Base-by-base conservation (phyloP, 202 grass and related monocot species). In the Zizania palustris region DNA sequence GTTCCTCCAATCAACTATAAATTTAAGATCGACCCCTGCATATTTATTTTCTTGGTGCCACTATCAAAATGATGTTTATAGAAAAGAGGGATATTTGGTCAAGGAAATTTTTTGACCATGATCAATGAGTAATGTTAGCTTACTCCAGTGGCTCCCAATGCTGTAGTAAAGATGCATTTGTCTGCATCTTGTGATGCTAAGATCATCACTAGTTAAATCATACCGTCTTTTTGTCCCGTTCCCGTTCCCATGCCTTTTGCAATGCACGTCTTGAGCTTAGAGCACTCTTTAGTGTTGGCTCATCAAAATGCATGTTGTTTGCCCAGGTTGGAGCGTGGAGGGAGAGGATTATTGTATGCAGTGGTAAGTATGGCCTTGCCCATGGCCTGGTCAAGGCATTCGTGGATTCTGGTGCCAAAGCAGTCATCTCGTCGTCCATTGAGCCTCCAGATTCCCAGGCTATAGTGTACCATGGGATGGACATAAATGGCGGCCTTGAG, bases 291-390 rank as follows among this genome's bases (percentile, higher is more conserved):
- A 62, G 36, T 46, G 21, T 39, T 71, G 62, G 67, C 39, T 69
- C 21, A 57, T 71, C 53, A 63, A 63, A 16, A 74, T 77, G 56
- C 71, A 54, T 90, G 65, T 64, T 88, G 18, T 50, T 79, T 71
- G 13, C 71, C 33, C 80, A 99, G 96, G 89, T 93, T 77, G 83
- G 96, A 83, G 96, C 89, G 79, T 95, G 96, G 96, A 88, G 96
- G 81, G 96, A 95, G 67, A 80, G 92, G 80, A 95, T 99, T 65
- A 85, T 99, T 64, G 83, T 95, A 40, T 92, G 83, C 77, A 99
- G 85, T 20, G 96, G 91, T 16, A 92, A 90, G 75, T 93, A 79
- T 19, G 91, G 89, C 67, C 74, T 95, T 71, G 54, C 78, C 34
- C 69, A 87, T 69, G 89, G 80, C 58, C 70, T 98, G 39, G 72